Evolutionary conservation across 768 basidiomycete species (phyloP), one percentile per base, ranked within the genome.

Genomic region (Pulveroboletus sp.): DNA sequence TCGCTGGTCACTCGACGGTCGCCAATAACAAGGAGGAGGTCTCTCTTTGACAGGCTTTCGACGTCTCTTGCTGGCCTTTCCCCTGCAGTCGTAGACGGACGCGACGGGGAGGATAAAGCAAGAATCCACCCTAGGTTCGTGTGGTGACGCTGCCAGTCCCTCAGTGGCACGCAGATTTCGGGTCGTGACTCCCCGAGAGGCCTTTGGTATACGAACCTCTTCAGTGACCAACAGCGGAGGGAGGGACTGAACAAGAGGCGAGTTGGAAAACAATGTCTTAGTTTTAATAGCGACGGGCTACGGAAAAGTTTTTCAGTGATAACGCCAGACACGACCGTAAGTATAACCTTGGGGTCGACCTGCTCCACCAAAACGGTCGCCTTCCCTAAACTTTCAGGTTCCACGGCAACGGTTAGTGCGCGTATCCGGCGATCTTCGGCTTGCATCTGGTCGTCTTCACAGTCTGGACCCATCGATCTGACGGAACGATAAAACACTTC

Each of bases 401-500:
- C 72, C 16, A 80, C 67, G 1, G 79, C 73, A 23, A 66, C 68
- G 5, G 66, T 65, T 47, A 67, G 40, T 2, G 80, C 72, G 19
- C 63, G 71, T 45, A 59, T 58, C 52, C 59, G 62, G 41, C 81
- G 76, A 43, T 69, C 58, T 37, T 68, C 54, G n/a, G 80, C 80
- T 55, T 73, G 68, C 13, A 30, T 54, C 41, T 68, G 62, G 41
- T 60, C 70, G 53, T 83, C 81, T 56, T 82, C 81, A 5, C 57
- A 68, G 26, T 75, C 76, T 1, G 79, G 81, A 47, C 73, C 76
- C 35, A 68, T 71, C 20, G 71, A 73, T 55, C 79, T 81, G 45
- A n/a, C 11, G 19, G 11, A 27, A 45, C 6, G 11, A 23, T 46
- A 49, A 32, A 50, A 47, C 13, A 41, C 4, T 6, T 40, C 12